Evolutionary conservation across 2,329 filamentous ascomycete genomes (phyloP), one percentile per base, ranked within the genome.

Genomic region (Botrytis hyacinthi): DNA sequence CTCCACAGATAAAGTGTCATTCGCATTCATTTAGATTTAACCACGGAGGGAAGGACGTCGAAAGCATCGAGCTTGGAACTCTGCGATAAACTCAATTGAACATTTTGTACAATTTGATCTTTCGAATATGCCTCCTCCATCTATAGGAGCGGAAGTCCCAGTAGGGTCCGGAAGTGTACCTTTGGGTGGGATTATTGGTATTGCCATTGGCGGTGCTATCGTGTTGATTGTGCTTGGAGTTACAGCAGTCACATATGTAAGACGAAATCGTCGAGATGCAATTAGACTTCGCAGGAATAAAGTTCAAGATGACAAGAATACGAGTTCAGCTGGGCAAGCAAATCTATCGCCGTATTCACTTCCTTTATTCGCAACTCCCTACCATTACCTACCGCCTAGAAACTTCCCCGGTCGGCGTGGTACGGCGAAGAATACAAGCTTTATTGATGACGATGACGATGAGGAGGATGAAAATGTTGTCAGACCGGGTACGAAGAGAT

Each of bases 401-500:
- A 51, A 66, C 32, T 61, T 22, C 37, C 70, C 46, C 1, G 61
- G 48, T 35, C 61, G 66, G 22, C 66, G 35, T 20, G 37, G 35
- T 18, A 57, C 66, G n/a, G n/a, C 40, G 9, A 37, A 42, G n/a
- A 51, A 59, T 20, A 57, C 48, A 57, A 48, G n/a, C 20, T 66
- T 72, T 67, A 22, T 44, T 8, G 54, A 70, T n/a, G 68, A 66
- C 12, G 61, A 67, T n/a, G 61, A 66, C 1, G 70, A 72, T 35
- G 70, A 72, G 22, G 70, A 72, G 22, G 70, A 72, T 44, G 70
- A 72, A n/a, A 67, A 72, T 22, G 4, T 73, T 14, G 48, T 54
- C n/a, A 69, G 68, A 42, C 57, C 69, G 18, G 66, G 67, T 29
- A 74, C 63, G 14, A 77, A 74, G 51, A 76, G 65, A 46, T 59